Evolutionary conservation across 192 early-diverging fungal genomes (phyloP), one percentile per base, ranked within the genome.

Genomic region (Chytriomyces hyalinus): DNA sequence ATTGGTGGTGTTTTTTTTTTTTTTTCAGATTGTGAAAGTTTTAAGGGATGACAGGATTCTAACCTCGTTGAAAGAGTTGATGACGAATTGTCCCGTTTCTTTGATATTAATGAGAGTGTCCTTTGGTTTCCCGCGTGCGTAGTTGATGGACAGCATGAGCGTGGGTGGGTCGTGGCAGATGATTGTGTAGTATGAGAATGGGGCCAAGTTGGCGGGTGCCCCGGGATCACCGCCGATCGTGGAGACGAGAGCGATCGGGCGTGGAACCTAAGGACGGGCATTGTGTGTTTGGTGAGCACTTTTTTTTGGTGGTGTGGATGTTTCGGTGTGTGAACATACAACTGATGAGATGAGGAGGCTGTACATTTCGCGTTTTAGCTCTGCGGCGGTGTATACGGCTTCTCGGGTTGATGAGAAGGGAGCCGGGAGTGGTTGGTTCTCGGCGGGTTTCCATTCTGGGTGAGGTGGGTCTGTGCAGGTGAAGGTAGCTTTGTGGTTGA

Each of bases 21-120:
- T 65, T 36, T n/a, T 47, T 36, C 9, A 17, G 45, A 36, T 4
- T 17, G 4, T 15, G 17, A 11, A 15, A 47, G 2, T 36, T 48
- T 20, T 48, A 47, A 3, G 67, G 28, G 57, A 68, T 0, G 24
- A 26, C 0, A 26, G 15, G 43, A 6, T 48, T 4, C 13, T 48
- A 10, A 70, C 69, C 75, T 87, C 86, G 1, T 70, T 79, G 61
- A 87, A 79, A 48, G 78, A 85, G 79, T 88, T 88, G 73, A 87
- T 81, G 61, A 86, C 85, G 64, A 85, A 86, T 61, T 88, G 49
- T 5, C 72, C 70, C 26, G 79, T 79, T 15, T 79, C 80, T 11
- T 84, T 45, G 49, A 86, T 80, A 64, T 88, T 87, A n/a, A 51
- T 66, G 5, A 84, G 76, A 28, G 86, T 87, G 65, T 87, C 86